Evolutionary conservation across 176 grass and related monocot genomes (phyloP).

Genomic region (Elaeis guineensis): DNA sequence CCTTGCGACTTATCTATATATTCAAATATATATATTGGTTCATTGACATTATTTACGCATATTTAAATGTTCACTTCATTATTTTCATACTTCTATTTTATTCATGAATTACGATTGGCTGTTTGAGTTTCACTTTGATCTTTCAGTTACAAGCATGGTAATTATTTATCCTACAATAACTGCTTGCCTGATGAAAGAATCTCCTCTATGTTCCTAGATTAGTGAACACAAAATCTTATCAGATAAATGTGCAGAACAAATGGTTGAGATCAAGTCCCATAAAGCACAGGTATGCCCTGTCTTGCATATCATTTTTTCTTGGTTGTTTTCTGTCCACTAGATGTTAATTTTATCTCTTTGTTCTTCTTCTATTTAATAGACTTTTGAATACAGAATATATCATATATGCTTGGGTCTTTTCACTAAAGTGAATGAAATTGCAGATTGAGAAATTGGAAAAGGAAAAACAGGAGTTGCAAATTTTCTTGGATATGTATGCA

Average conservation of each 20-base stretch:
- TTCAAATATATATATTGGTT: too few relatives aligned
- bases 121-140: too few relatives aligned
- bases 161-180: too few relatives aligned
- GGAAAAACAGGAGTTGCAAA: constrained; percentile 73
- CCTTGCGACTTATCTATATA: too few relatives aligned
- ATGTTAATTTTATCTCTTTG: too few relatives aligned
- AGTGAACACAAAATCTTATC: constrained; percentile 52
- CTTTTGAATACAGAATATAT: too few relatives aligned
- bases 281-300: constrained; percentile 65
- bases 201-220: constrained; percentile 53
- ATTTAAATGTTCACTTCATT: too few relatives aligned
- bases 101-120: too few relatives aligned
- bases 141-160: too few relatives aligned
- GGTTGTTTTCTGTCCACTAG: neutral
- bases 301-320: constrained; percentile 15
- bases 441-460: constrained; percentile 74
- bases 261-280: constrained; percentile 65
- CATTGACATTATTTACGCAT: too few relatives aligned
- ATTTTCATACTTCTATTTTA: too few relatives aligned
- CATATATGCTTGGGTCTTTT: neutral
- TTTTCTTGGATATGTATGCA: constrained; percentile 71
- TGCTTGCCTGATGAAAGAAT: constrained; percentile 22
- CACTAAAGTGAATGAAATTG: constrained; percentile 14
- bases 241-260: constrained; percentile 40
- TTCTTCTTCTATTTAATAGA: too few relatives aligned